Conservation (phyloP, 2,329 filamentous ascomycete species). For the Ceratocystiopsis brevicomis region DNA sequence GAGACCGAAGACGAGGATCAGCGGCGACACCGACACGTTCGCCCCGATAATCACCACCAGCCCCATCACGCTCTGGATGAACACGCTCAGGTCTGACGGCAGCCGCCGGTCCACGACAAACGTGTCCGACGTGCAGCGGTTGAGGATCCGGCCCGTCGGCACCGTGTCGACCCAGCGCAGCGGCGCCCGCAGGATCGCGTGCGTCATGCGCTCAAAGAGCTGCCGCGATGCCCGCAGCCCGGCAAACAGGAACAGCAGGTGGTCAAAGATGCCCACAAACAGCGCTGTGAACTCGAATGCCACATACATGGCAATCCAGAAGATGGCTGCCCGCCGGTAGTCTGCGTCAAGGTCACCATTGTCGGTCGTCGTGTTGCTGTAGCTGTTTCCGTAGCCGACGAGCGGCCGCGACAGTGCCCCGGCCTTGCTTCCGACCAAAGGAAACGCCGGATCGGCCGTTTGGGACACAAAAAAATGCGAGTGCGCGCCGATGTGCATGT, state of each 20-base stretch:
- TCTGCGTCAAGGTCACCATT: background rate
- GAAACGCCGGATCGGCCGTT: background rate
- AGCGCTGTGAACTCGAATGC: conserved; percentile 12
- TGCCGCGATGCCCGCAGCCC: conserved; percentile 14
- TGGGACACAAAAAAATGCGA: conserved; percentile 5
- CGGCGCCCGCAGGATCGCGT: conserved; percentile 21
- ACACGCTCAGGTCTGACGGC: conserved; percentile 12
- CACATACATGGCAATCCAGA: conserved; percentile 15
- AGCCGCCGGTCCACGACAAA: conserved; percentile 20
- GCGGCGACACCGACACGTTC: conserved; percentile 16
- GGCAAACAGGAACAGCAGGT: conserved; percentile 14
- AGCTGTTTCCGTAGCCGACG: too few species aligned
- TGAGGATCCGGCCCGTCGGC: conserved; percentile 23
- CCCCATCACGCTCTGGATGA: conserved; percentile 14
- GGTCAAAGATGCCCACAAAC: conserved; percentile 9
- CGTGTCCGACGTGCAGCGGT: conserved; percentile 23
- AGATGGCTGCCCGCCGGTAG: conserved; percentile 9
- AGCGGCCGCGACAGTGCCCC: too few species aligned
- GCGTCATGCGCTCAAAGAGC: conserved; percentile 17
- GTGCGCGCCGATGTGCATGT: background rate
- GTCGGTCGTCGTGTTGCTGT: background rate
- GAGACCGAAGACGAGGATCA: conserved; percentile 18
- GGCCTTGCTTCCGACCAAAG: too few species aligned
- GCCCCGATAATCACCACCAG: conserved; percentile 19
- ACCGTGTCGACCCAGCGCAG: conserved; percentile 22